A percentile compares a stretch with the other conserved stretches of the same genome.
Conservation (phyloP, 202 grass and related monocot species). For the Miscanthus sacchariflorus region DNA sequence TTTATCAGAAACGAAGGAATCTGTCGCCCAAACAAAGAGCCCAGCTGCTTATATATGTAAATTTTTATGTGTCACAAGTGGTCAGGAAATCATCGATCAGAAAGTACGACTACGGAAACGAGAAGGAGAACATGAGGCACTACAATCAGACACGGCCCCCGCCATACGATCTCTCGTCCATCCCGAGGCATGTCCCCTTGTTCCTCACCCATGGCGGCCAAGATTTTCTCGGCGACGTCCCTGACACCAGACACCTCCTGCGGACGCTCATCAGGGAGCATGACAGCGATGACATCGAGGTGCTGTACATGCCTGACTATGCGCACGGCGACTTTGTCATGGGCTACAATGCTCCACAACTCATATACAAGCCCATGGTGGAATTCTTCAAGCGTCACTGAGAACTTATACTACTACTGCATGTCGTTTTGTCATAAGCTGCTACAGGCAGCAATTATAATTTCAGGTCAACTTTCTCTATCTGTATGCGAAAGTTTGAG, state of each 20-base stretch:
- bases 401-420: neutral
- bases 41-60: neutral
- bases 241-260: slow-evolving; percentile 60
- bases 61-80: slow-evolving; percentile 28
- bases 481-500: neutral
- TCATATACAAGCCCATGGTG: slow-evolving; percentile 54
- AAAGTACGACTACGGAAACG: slow-evolving; percentile 57
- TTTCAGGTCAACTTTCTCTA: neutral
- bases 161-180: slow-evolving; percentile 49
- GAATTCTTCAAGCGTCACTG: slow-evolving; percentile 53
- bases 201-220: slow-evolving; percentile 66
- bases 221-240: slow-evolving; percentile 52
- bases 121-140: slow-evolving; percentile 60
- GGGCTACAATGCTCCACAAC: slow-evolving; percentile 53
- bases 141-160: slow-evolving; percentile 52
- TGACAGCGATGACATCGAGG: slow-evolving; percentile 44
- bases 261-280: slow-evolving; percentile 42
- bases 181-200: slow-evolving; percentile 53
- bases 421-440: neutral
- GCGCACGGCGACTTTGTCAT: slow-evolving; percentile 66
- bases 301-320: slow-evolving; percentile 51
- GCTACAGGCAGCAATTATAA: neutral
- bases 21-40: slow-evolving; percentile 17
- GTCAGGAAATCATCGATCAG: slow-evolving; percentile 41
- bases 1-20: neutral